Evolutionary conservation across 345 rosid species (phyloP), one percentile per base, ranked within the genome.

Genomic region (Conringia planisiliqua): DNA sequence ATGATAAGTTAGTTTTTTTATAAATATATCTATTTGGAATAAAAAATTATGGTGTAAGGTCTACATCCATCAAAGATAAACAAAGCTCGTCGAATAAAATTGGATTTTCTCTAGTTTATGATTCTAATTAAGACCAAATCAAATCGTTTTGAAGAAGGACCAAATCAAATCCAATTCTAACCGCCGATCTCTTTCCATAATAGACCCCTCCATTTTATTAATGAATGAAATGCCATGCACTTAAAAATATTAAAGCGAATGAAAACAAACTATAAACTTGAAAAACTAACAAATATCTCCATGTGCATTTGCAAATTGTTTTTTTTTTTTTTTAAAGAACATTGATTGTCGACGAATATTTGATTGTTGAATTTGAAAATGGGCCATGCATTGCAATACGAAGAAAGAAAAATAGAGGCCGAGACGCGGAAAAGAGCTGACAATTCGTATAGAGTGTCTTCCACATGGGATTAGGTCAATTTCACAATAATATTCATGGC

Each of bases 401-500:
- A 30, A 73, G 11, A 43, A 32, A 55, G 5, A 39, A 39, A 47
- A 30, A 4, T 60, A 38, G 72, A 71, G 72, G 77, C 7, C 29
- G 8, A 13, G 52, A 71, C 81, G 73, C 77, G 77, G 71, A 66
- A 65, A 36, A 71, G 55, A 77, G 72, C 71, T 64, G 75, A 70
- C 63, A 47, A 63, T 44, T 68, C 20, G 60, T 57, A 46, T 60
- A 60, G 56, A 46, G 72, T 50, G 64, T 66, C 77, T 58, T 30
- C 32, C 73, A 71, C 73, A 66, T 78, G 77, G 77, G 69, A 17
- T 72, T 71, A 58, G 68, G 80, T 77, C 76, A 61, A 40, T 68
- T 54, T 68, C 17, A 51, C 24, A 51, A 68, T 76, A 40, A 69
- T 76, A 69, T 18, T 30, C 52, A 47, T 47, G 26, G 46, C 63